These are phyloP conservation scores for Penicillium expansum DNA, from an alignment of 2,329 filamentous ascomycete genomes.

Conservation along the genomic window DNA sequence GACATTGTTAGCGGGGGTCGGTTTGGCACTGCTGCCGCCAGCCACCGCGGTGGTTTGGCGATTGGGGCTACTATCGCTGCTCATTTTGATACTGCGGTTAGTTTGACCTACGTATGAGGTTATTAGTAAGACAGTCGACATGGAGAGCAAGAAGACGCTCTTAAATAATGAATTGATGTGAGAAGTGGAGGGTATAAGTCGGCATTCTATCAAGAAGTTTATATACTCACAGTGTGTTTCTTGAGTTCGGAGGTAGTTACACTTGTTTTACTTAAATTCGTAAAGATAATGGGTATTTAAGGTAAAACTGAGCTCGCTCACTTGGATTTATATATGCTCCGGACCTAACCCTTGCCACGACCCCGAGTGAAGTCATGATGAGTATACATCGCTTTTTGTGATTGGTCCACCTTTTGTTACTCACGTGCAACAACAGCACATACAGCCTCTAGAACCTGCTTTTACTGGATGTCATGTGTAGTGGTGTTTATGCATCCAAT, in stretches of 20 bases:
- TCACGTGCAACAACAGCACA: too few relatives aligned
- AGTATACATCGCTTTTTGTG: neutral
- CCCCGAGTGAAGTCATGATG: conserved; percentile 22
- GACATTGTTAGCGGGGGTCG: conserved; percentile 32
- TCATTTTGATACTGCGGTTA: neutral
- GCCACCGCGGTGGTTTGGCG: conserved; percentile 15
- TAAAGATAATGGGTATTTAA: neutral
- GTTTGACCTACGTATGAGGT: neutral
- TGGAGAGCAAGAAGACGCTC: fast-evolving
- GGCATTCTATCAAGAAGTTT: neutral
- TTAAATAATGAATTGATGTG: neutral
- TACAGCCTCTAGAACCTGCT: too few relatives aligned
- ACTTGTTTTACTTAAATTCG: neutral
- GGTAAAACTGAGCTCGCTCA: neutral
- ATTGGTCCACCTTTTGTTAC: neutral
- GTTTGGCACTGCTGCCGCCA: conserved; percentile 26
- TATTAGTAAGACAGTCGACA: too few relatives aligned
- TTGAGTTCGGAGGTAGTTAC: too few relatives aligned
- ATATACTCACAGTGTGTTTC: neutral
- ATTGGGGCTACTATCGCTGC: conserved; percentile 7
- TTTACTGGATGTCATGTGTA: too few relatives aligned
- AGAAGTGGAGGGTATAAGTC: neutral
- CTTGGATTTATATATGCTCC: conserved; percentile 2
- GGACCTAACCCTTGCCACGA: conserved; percentile 9
- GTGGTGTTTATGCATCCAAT: too few relatives aligned